phyloP scores from a whole-genome alignment of 2,329 filamentous ascomycete genomes.

The Chalara sp. region DNA sequence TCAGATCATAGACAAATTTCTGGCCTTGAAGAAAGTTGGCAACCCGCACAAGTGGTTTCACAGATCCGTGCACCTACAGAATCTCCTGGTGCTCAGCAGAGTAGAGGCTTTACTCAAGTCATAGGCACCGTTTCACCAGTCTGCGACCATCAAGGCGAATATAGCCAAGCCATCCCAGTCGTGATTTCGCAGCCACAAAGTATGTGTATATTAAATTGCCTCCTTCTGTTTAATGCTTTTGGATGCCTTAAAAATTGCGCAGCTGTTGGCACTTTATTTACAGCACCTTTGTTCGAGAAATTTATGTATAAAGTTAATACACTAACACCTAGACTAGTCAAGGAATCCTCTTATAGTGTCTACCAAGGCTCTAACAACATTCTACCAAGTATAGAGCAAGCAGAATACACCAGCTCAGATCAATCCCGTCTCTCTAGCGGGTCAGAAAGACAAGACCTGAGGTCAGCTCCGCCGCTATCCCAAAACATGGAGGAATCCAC shows the following conservation, averaged over 20 bases:
- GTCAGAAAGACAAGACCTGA: not conserved
- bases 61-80: not conserved
- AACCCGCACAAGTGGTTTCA: constrained; percentile 10
- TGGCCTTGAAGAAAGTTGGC: constrained; percentile 8
- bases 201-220: not conserved
- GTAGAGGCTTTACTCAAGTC: not conserved
- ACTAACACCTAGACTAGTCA: not conserved
- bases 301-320: not conserved
- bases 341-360: not conserved
- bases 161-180: not conserved
- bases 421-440: not conserved
- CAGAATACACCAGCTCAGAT: not conserved
- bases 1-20: not conserved
- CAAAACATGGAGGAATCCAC: not conserved
- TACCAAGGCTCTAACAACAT: constrained; percentile 1
- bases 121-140: not conserved
- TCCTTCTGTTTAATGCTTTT: not conserved
- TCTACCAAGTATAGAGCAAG: constrained; percentile 9
- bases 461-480: not conserved
- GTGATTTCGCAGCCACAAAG: not conserved
- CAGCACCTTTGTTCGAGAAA: not conserved
- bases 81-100: not conserved
- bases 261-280: not conserved
- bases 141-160: not conserved
- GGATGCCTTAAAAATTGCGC: not conserved